Percentiles rank a stretch among this genome's conserved stretches.
phyloP scores from a whole-genome alignment of 2,329 filamentous ascomycete genomes.

The Tolypocladium tropicale region DNA sequence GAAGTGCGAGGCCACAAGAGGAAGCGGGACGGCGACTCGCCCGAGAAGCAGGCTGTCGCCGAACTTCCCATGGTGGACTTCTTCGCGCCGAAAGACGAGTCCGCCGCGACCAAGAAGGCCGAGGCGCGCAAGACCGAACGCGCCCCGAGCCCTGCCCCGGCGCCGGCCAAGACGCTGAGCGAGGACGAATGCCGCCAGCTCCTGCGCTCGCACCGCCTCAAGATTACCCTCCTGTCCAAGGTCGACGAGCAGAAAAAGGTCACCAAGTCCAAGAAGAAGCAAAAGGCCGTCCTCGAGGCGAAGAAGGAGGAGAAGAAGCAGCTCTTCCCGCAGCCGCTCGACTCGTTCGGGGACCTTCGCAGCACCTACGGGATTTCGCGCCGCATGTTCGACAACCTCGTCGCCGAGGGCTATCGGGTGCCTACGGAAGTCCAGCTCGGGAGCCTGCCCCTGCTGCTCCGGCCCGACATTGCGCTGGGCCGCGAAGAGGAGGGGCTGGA shows the following conservation, averaged over 20 bases:
- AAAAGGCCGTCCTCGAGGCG: constrained; percentile 33
- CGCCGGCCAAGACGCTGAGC: constrained; percentile 33
- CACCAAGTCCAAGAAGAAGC: constrained; percentile 46
- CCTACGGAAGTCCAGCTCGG: constrained; percentile 93
- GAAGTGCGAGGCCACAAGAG: constrained; percentile 41
- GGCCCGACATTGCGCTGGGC: constrained; percentile 37
- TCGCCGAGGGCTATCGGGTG: constrained; percentile 71
- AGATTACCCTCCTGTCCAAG: constrained; percentile 65
- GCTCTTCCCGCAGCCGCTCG: constrained; percentile 71
- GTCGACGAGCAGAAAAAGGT: constrained; percentile 29
- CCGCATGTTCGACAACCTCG: constrained; percentile 67
- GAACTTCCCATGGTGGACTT: constrained; percentile 44
- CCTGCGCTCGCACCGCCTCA: constrained; percentile 71
- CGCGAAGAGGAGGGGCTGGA: constrained; percentile 23
- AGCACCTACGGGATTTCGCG: constrained; percentile 62
- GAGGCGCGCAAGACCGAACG: constrained; percentile 12
- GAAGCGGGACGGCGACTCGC: constrained; percentile 36
- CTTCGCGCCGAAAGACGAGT: constrained; percentile 39
- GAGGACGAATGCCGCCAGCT: constrained; percentile 65
- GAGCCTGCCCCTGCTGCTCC: constrained; percentile 67
- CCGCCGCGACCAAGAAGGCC: constrained; percentile 19
- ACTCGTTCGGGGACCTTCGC: constrained; percentile 64
- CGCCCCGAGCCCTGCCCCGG: constrained; percentile 15
- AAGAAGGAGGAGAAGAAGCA: constrained; percentile 46
- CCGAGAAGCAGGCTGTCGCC: constrained; percentile 14